Percentiles rank a stretch among this genome's conserved stretches.
Evolutionary conservation across 2,329 filamentous ascomycete species (phyloP).

Genomic region (Erysiphe neolycopersici): DNA sequence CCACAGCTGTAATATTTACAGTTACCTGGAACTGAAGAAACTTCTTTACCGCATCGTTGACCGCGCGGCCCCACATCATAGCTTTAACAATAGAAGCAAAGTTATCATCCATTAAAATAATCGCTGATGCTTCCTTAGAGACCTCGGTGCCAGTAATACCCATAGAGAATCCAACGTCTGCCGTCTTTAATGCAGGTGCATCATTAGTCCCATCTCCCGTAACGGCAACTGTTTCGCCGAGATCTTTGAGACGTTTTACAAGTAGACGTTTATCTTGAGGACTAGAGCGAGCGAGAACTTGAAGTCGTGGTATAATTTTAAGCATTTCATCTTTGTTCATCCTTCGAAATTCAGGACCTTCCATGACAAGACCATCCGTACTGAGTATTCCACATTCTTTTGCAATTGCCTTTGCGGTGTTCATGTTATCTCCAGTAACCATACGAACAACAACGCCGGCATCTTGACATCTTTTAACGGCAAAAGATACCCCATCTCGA

Average conservation of each 20-base stretch:
- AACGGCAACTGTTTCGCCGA: constrained; percentile 39
- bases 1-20: constrained; percentile 57
- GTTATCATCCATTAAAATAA: constrained; percentile 36
- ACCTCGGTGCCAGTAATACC: constrained; percentile 39
- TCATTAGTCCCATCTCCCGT: constrained; percentile 43
- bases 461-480: constrained; percentile 36
- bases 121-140: constrained; percentile 32
- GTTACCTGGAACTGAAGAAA: constrained; percentile 33
- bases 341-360: constrained; percentile 38
- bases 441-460: constrained; percentile 48
- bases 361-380: constrained; percentile 33
- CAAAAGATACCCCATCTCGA: constrained; percentile 36
- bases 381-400: constrained; percentile 37
- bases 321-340: constrained; percentile 32
- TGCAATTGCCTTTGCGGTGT: constrained; percentile 48
- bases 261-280: constrained; percentile 43
- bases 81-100: constrained; percentile 35
- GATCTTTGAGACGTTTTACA: constrained; percentile 33
- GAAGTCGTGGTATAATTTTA: constrained; percentile 30
- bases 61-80: constrained; percentile 32
- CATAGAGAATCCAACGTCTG: constrained; percentile 42
- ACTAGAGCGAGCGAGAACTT: constrained; percentile 40
- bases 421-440: constrained; percentile 48
- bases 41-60: constrained; percentile 26
- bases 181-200: constrained; percentile 35